Conservation (phyloP, 805 yeast genomes). For the Yamadazyma sp. region DNA sequence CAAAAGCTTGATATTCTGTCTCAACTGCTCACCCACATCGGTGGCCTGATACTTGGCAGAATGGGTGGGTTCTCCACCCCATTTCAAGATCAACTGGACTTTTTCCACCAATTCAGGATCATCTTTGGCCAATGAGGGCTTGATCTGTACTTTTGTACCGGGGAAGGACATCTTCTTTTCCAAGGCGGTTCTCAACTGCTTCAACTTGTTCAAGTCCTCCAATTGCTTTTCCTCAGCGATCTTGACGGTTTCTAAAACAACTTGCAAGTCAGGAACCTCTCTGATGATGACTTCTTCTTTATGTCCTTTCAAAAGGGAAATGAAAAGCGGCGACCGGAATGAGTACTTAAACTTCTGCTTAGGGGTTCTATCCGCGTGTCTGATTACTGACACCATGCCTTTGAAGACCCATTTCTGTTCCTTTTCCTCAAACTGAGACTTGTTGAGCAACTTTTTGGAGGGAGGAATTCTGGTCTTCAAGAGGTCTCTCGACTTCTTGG, state of each 20-base stretch:
- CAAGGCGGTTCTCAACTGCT: constrained; percentile 75
- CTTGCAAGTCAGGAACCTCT: constrained; percentile 79
- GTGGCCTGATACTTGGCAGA: constrained; percentile 92
- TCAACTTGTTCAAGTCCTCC: constrained; percentile 78
- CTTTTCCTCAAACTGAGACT: constrained; percentile 51
- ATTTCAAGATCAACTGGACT: constrained; percentile 91
- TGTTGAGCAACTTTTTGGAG: constrained; percentile 32
- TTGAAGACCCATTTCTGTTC: constrained; percentile 95
- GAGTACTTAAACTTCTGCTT: constrained; percentile 97
- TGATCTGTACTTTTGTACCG: constrained; percentile 94
- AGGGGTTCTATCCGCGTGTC: constrained; percentile 99
- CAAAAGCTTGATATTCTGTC: constrained; percentile 85
- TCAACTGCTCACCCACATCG: constrained; percentile 92
- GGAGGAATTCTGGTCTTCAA: constrained; percentile 39
- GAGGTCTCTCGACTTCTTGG: constrained; percentile 41
- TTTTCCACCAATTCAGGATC: constrained; percentile 76
- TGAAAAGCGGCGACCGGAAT: constrained; percentile 82
- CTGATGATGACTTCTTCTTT: constrained; percentile 94
- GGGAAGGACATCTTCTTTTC: constrained; percentile 88
- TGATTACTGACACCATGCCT: constrained; percentile 84
- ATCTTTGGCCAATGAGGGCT: constrained; percentile 73
- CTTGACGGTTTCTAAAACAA: constrained; percentile 80
- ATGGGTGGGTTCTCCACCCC: constrained; percentile 99
- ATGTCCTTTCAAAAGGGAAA: constrained; percentile 87
- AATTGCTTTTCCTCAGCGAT: constrained; percentile 75